phyloP scores from a whole-genome alignment of 2,329 filamentous ascomycete genomes.

The Colletotrichum costaricense region DNA sequence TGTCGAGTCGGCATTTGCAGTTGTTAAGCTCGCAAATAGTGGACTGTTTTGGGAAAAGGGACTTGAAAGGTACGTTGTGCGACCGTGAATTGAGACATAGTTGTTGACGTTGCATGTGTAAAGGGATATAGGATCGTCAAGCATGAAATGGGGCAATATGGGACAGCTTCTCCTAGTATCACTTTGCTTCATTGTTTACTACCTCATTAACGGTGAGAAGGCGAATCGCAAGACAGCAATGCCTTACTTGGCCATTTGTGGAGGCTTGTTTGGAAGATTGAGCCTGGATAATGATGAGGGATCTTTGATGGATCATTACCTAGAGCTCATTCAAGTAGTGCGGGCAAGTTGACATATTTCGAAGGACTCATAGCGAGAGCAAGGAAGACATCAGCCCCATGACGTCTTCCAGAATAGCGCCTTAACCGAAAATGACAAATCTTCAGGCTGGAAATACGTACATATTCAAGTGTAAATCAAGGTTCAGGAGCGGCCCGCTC shows the following conservation, averaged over 20 bases:
- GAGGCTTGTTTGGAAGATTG: slow-evolving; percentile 14
- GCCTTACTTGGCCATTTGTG: slow-evolving; percentile 27
- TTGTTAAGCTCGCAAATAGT: slow-evolving; percentile 24
- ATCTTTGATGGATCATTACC: slow-evolving; percentile 23
- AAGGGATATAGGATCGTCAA: slow-evolving; percentile 18
- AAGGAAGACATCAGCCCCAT: neutral
- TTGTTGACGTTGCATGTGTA: neutral
- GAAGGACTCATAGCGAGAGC: neutral
- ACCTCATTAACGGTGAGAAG: slow-evolving; percentile 20
- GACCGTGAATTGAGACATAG: too few species aligned
- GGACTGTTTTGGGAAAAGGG: slow-evolving; percentile 23
- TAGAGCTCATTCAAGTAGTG: slow-evolving; percentile 19
- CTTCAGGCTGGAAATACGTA: too few species aligned
- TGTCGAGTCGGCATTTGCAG: slow-evolving; percentile 24
- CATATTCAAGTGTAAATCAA: neutral
- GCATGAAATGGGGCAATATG: slow-evolving; percentile 22
- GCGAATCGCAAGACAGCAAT: slow-evolving; percentile 11
- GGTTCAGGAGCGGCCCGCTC: neutral
- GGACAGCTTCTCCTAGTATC: slow-evolving; percentile 27
- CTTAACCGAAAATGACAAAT: neutral
- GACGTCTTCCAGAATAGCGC: neutral
- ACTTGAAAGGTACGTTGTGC: slow-evolving; percentile 1
- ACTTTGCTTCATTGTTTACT: slow-evolving; percentile 30
- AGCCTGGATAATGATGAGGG: slow-evolving; percentile 19
- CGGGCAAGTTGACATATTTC: neutral